Conservation (phyloP, 805 yeast species). For the Yarrowia sp. region DNA sequence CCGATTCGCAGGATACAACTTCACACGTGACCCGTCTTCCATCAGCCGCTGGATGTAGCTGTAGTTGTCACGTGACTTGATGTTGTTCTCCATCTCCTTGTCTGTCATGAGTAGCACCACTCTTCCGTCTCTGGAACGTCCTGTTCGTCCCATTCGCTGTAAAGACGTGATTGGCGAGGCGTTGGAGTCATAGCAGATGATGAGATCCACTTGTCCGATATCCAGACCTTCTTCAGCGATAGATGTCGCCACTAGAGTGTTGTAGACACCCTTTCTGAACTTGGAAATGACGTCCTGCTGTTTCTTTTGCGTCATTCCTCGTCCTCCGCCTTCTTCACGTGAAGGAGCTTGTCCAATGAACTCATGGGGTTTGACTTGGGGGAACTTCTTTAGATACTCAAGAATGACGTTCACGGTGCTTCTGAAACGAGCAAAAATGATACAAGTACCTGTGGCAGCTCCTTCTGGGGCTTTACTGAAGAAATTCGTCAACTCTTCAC, state of each 20-base stretch:
- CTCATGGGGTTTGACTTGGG: slow-evolving; percentile 69
- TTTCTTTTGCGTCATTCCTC: slow-evolving; percentile 89
- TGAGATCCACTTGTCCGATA: slow-evolving; percentile 96
- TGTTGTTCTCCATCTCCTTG: slow-evolving; percentile 79
- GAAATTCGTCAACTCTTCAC: slow-evolving; percentile 64
- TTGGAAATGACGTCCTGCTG: slow-evolving; percentile 80
- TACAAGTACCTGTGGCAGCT: slow-evolving; percentile 62
- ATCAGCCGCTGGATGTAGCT: slow-evolving; percentile 70
- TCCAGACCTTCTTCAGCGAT: slow-evolving; percentile 99
- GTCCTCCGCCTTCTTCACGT: slow-evolving; percentile 48
- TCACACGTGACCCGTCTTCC: slow-evolving; percentile 51
- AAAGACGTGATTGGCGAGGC: slow-evolving; percentile 90
- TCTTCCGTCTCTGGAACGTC: slow-evolving; percentile 89
- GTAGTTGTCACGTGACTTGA: slow-evolving; percentile 84
- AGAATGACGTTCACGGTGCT: slow-evolving; percentile 91
- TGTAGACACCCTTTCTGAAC: slow-evolving; percentile 75
- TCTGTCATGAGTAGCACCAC: slow-evolving; percentile 77
- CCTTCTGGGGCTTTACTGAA: slow-evolving; percentile 51
- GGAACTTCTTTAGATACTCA: slow-evolving; percentile 54
- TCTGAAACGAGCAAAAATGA: slow-evolving; percentile 86
- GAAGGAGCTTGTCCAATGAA: slow-evolving; percentile 87
- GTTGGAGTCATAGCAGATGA: slow-evolving; percentile 91
- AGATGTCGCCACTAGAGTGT: slow-evolving; percentile 91
- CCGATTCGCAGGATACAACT: slow-evolving; percentile 60
- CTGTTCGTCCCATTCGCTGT: slow-evolving; percentile 98